Conservation (phyloP, 306 rosid genomes). For the Senna siamea region DNA sequence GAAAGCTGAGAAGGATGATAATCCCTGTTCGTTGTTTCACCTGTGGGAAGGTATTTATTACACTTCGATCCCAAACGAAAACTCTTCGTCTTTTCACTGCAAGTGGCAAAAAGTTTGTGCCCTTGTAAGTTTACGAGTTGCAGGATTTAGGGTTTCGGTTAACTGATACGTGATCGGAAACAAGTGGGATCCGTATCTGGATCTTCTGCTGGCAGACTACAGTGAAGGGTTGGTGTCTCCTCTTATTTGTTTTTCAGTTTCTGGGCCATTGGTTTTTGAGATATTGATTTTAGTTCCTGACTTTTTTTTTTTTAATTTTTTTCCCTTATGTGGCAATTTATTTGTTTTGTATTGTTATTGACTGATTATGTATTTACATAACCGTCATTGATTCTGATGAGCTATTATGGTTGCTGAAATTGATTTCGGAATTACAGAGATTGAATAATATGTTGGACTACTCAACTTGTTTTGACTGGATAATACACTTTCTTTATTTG, state of each 20-base stretch:
- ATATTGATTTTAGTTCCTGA: not conserved
- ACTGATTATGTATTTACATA: not conserved
- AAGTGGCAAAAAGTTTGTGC: not conserved
- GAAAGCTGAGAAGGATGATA: constrained; percentile 48
- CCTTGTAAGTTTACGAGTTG: not conserved
- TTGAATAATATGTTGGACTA: too few relatives aligned
- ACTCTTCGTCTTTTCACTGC: not conserved
- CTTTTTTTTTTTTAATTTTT: not conserved
- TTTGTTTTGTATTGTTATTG: not conserved
- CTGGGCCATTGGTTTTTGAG: not conserved
- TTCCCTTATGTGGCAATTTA: not conserved
- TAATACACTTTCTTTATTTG: too few relatives aligned
- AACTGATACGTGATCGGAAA: constrained; percentile 59
- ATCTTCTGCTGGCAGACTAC: constrained; percentile 74
- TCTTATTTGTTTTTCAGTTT: not conserved
- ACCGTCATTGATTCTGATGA: too few relatives aligned
- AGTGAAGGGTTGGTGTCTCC: constrained; percentile 64
- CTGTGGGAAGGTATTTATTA: constrained; percentile 56
- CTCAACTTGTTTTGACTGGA: too few relatives aligned
- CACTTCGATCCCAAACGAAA: not conserved
- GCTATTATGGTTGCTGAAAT: too few relatives aligned
- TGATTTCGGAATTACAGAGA: too few relatives aligned
- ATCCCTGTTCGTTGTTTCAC: constrained; percentile 77
- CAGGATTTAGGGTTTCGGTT: constrained; percentile 25
- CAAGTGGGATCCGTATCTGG: constrained; percentile 83